Conservation (phyloP, 139 green algal species). For the Microglena sp. region DNA sequence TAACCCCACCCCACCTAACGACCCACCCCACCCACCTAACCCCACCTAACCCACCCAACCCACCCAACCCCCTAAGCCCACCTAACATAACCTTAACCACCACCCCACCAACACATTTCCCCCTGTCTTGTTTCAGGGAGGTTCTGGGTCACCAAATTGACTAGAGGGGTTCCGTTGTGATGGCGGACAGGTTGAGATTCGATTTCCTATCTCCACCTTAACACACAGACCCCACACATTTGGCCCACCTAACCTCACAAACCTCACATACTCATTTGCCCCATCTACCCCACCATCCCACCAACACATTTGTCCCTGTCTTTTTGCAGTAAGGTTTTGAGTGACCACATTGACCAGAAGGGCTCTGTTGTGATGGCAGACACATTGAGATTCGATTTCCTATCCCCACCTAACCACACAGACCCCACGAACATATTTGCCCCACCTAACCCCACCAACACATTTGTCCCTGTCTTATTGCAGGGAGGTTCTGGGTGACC, state of each 20-base stretch:
- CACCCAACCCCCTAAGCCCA: too few species aligned
- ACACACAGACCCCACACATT: too few species aligned
- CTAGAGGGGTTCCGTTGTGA: slow-evolving; percentile 95
- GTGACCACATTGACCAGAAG: slow-evolving; percentile 93
- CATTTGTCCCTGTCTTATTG: neutral
- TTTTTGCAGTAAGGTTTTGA: slow-evolving; percentile 53
- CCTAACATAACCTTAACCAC: too few species aligned
- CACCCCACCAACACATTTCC: too few species aligned
- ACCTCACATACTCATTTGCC: too few species aligned
- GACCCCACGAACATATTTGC: too few species aligned
- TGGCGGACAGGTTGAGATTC: slow-evolving; percentile 87
- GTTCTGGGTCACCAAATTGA: slow-evolving; percentile 86
- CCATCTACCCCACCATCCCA: neutral
- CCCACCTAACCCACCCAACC: neutral
- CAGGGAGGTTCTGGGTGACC: slow-evolving; percentile 58
- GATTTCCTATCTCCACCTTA: too few species aligned
- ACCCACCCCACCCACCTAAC: neutral
- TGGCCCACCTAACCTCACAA: too few species aligned
- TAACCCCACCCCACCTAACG: slow-evolving; percentile 40
- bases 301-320: neutral
- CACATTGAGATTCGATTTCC: slow-evolving; percentile 97
- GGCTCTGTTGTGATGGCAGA: slow-evolving; percentile 87
- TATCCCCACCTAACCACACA: too few species aligned
- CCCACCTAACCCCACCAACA: too few species aligned
- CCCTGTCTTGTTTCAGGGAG: slow-evolving; percentile 17